phyloP scores from a whole-genome alignment of 2,329 filamentous ascomycete species.

The Alternaria longipes region DNA sequence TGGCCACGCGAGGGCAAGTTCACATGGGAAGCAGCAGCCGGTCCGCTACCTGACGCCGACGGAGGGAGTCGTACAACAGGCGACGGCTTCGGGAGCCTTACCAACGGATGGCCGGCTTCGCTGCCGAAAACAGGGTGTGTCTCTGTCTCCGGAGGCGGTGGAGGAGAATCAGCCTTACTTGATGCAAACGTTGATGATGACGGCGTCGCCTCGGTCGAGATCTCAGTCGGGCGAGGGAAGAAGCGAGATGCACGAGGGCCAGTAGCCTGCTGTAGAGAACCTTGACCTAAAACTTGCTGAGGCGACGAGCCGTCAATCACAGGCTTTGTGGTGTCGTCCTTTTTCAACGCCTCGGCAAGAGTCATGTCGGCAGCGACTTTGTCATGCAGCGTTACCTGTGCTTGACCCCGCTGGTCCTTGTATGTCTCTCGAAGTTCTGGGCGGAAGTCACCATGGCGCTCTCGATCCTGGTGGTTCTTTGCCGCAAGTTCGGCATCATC shows the following conservation, averaged over 20 bases:
- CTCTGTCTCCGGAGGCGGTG: constrained; percentile 73
- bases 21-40: constrained; percentile 49
- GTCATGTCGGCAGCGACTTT: constrained; percentile 32
- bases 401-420: constrained; percentile 42
- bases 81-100: constrained; percentile 73
- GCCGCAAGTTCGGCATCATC: constrained; percentile 38
- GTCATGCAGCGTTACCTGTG: constrained; percentile 41
- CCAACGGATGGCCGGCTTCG: constrained; percentile 70
- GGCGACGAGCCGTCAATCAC: constrained; percentile 34
- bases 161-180: constrained; percentile 43
- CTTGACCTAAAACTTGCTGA: constrained; percentile 33
- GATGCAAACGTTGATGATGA: constrained; percentile 29
- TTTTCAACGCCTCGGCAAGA: constrained; percentile 27
- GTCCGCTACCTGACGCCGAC: constrained; percentile 50
- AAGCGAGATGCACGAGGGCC: constrained; percentile 49
- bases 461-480: constrained; percentile 40
- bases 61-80: constrained; percentile 86
- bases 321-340: constrained; percentile 39
- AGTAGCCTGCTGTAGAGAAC: constrained; percentile 35
- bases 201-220: constrained; percentile 32
- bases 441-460: constrained; percentile 42
- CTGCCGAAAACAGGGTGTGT: constrained; percentile 78
- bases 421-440: constrained; percentile 48
- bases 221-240: constrained; percentile 46
- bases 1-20: constrained; percentile 49